Evolutionary conservation across 192 early-diverging fungal species (phyloP), one percentile per base, ranked within the genome.

Genomic region (Coemansia sp.): DNA sequence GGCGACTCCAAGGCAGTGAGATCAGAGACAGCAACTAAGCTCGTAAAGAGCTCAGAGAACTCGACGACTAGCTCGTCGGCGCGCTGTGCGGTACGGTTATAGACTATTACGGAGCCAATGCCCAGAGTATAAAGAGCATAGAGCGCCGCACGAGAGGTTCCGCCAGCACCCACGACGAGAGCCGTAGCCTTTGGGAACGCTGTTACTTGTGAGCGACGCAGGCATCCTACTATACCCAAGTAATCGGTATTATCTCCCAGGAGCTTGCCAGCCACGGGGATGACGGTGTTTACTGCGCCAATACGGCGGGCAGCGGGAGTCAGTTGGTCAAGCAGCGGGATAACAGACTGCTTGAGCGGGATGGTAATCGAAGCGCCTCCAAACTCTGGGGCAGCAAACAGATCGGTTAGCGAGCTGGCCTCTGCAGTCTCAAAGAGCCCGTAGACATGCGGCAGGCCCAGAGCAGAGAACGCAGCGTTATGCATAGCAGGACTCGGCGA

Each of bases 191-290:
- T 46, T 2, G 70, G 50, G 39, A 77, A 73, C 4, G 57, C 36
- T 18, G 18, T 38, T 55, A 55, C 20, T 43, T 41, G 40, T 27
- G 67, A 20, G 16, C 76, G 83, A 60, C 86, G 75, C 39, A 97
- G 84, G 57, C 86, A 87, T 31, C 81, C 81, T 47, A 83, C 83
- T 58, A 99, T 97, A 38, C 97, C 97, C 20, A 97, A 66, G 86
- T 93, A 98, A 73, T 99, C 97, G 16, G 97, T 99, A 79, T 99
- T 99, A 68, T 97, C 95, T 22, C 97, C 97, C 33, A 89, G 53
- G 3, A 97, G 76, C 18, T 79, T 71, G 49, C 68, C 60, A 27
- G 33, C 44, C 15, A 44, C 44, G 12, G 75, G 71, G 53, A 88
- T 79, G 18, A 99, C 73, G 0, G 98, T 98, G 75, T 99, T 99